These are phyloP conservation scores for Mollisiaceae sp. DNA, from an alignment of 2,329 filamentous ascomycete species.

Conservation along the genomic window DNA sequence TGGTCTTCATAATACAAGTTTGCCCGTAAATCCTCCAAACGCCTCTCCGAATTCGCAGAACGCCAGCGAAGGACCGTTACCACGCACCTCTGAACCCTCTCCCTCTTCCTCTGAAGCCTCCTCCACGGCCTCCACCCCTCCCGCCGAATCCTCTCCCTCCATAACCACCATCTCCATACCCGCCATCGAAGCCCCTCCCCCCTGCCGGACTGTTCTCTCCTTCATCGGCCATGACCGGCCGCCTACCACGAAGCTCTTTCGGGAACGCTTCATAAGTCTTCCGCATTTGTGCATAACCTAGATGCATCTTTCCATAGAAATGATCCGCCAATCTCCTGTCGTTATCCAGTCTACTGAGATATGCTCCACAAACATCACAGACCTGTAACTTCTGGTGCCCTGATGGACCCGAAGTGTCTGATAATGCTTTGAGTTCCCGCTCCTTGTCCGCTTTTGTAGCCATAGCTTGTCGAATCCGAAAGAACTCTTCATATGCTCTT, in stretches of 20 bases:
- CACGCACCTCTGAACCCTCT: constrained; percentile 39
- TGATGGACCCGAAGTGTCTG: constrained; percentile 88
- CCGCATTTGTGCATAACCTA: constrained; percentile 97
- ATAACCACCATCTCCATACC: constrained; percentile 50
- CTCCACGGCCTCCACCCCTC: constrained; percentile 35
- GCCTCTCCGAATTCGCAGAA: constrained; percentile 2
- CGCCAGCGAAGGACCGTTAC: constrained; percentile 25
- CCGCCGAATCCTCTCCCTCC: constrained; percentile 49
- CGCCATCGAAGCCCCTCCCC: constrained; percentile 60
- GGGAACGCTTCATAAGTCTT: constrained; percentile 88
- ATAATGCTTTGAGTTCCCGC: constrained; percentile 85
- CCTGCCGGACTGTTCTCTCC: constrained; percentile 56
- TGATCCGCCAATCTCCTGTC: constrained; percentile 93
- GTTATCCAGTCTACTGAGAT: constrained; percentile 90
- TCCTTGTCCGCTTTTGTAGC: constrained; percentile 83
- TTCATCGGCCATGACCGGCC: constrained; percentile 56
- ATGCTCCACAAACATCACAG: constrained; percentile 97
- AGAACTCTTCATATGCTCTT: constrained; percentile 84
- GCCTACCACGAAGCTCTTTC: constrained; percentile 80
- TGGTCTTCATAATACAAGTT: not conserved
- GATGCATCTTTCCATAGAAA: constrained; percentile 99
- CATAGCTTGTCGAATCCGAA: constrained; percentile 80
- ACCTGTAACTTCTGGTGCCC: constrained; percentile 98
- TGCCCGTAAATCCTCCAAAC: constrained; percentile 1
- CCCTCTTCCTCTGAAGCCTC: constrained; percentile 37